phyloP scores from a whole-genome alignment of 352 stramenopile genomes.

The Phytophthora rubi region DNA sequence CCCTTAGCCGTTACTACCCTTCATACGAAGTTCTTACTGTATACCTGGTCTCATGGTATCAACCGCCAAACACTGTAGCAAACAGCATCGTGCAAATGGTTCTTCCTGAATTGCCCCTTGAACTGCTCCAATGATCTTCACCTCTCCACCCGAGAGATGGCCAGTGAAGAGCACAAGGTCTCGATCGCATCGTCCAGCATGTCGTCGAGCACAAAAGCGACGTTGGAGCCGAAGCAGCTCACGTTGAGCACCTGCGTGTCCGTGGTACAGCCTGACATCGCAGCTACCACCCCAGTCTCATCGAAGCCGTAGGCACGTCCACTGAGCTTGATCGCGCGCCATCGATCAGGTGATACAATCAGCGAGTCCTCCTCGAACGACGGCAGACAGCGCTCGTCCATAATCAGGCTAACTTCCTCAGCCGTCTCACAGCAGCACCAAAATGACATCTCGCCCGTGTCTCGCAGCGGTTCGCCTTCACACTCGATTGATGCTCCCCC shows the following conservation, averaged over 20 bases:
- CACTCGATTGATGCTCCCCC: conserved; percentile 15
- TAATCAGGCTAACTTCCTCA: conserved; percentile 85
- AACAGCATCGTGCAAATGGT: conserved; percentile 13
- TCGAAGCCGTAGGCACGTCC: conserved; percentile 85
- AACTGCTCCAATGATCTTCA: conserved; percentile 26
- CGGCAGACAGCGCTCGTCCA: conserved; percentile 70
- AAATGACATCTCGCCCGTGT: conserved; percentile 57
- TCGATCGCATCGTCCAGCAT: conserved; percentile 75
- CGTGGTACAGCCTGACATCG: conserved; percentile 84
- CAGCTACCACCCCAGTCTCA: conserved; percentile 85
- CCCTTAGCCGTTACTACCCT: conserved; percentile 14
- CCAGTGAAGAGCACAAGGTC: conserved; percentile 68
- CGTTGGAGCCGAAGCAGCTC: conserved; percentile 85
- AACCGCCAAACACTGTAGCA: conserved; percentile 14
- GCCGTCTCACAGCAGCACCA: conserved; percentile 89
- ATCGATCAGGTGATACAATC: conserved; percentile 85
- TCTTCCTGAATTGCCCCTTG: conserved; percentile 7
- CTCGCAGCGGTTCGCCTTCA: conserved; percentile 18
- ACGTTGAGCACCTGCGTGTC: conserved; percentile 88
- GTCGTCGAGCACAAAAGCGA: conserved; percentile 84
- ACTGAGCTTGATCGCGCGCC: conserved; percentile 86
- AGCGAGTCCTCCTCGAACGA: conserved; percentile 77
- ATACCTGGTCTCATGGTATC: conserved; percentile 27
- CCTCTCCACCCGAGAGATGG: conserved; percentile 74
- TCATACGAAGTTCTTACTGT: conserved; percentile 31